These are phyloP conservation scores for Coemansia sp. DNA, from an alignment of 192 early-diverging fungal genomes.

Conservation along the genomic window DNA sequence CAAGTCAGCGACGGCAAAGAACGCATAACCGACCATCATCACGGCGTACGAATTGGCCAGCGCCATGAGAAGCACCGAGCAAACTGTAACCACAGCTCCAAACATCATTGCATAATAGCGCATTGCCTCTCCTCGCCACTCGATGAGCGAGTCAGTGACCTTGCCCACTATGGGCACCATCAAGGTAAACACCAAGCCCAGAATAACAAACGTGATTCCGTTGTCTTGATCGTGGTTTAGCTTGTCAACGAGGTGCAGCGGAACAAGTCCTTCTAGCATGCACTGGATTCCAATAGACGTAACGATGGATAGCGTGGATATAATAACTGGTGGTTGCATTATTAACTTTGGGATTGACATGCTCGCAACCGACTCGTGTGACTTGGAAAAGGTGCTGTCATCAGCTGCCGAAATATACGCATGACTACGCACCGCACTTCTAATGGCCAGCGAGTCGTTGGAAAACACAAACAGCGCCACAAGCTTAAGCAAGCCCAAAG, in stretches of 20 bases:
- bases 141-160: constrained; percentile 20
- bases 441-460: constrained; percentile 27
- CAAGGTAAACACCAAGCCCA: constrained; percentile 27
- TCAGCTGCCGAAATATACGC: background rate
- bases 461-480: constrained; percentile 11
- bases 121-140: constrained; percentile 20
- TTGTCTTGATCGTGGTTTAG: constrained; percentile 9
- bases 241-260: constrained; percentile 28
- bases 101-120: constrained; percentile 29
- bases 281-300: constrained; percentile 31
- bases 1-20: constrained; percentile 22
- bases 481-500: constrained; percentile 28
- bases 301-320: constrained; percentile 21
- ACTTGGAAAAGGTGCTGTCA: background rate
- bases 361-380: background rate
- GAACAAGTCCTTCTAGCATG: constrained; percentile 35
- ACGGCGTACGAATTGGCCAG: constrained; percentile 22
- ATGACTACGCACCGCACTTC: background rate
- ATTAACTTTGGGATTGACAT: constrained; percentile 10
- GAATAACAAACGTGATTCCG: constrained; percentile 35
- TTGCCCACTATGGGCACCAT: constrained; percentile 24
- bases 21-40: constrained; percentile 36
- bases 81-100: constrained; percentile 17
- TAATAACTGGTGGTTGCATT: constrained; percentile 20
- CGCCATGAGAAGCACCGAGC: constrained; percentile 19